Percentiles rank a stretch among this genome's conserved stretches.
phyloP scores from a whole-genome alignment of 2,329 filamentous ascomycete species.

The Phialophora chinensis region DNA sequence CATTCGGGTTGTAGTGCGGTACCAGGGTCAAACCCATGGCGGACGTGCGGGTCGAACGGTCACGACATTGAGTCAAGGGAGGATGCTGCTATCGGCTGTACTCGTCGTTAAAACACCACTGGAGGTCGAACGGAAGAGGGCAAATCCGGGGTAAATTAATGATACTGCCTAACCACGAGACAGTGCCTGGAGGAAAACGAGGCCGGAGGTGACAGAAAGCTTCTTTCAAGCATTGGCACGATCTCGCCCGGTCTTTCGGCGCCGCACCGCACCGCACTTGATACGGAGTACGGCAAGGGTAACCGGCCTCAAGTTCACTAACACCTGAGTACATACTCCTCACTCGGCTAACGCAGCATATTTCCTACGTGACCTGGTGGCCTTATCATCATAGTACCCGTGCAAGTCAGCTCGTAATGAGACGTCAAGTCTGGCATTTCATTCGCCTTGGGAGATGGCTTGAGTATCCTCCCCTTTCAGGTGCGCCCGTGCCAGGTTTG shows the following conservation, averaged over 20 bases:
- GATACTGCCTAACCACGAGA: background rate
- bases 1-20: constrained; percentile 56
- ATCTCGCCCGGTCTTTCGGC: background rate
- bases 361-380: background rate
- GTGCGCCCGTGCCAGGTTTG: too few species aligned
- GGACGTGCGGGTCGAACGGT: constrained; percentile 12
- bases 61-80: constrained; percentile 22
- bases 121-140: constrained; percentile 7
- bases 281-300: background rate
- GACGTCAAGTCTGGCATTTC: too few species aligned
- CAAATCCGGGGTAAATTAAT: constrained; percentile 21
- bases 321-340: background rate
- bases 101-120: background rate
- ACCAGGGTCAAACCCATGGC: constrained; percentile 28
- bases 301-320: background rate
- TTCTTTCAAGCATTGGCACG: background rate
- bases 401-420: too few species aligned
- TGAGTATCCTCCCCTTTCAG: too few species aligned
- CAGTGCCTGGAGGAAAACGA: background rate
- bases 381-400: too few species aligned
- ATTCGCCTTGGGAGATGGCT: too few species aligned
- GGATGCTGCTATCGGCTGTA: constrained; percentile 2
- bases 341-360: background rate
- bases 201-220: background rate
- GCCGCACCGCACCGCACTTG: background rate